Evolutionary conservation across 1,284 basidiomycete genomes (phyloP).

Genomic region (Rhodotorula sp.): DNA sequence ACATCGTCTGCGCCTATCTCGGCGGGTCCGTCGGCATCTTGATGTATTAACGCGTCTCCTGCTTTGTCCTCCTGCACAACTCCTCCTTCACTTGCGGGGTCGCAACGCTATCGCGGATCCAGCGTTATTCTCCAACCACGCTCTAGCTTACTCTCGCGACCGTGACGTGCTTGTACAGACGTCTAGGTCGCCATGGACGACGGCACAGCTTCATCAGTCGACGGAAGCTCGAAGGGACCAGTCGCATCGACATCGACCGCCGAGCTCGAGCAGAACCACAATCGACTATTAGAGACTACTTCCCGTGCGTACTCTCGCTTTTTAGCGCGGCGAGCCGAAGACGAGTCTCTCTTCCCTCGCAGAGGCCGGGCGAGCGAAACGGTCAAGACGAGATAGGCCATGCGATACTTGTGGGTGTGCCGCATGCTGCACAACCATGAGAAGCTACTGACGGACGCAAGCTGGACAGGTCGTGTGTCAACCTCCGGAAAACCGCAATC

Average conservation of each 20-base stretch:
- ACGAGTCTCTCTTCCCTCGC: background rate
- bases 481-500: no score
- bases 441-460: background rate
- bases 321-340: background rate
- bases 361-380: constrained; percentile 14
- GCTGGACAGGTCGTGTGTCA: constrained; percentile 1
- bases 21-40: no score
- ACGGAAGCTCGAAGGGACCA: background rate
- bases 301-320: background rate
- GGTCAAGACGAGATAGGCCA: constrained; percentile 36
- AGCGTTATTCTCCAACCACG: no score
- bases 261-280: background rate
- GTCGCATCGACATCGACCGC: background rate
- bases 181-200: background rate
- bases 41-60: no score
- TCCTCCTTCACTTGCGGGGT: no score
- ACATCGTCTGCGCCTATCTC: no score
- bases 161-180: background rate
- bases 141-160: no score
- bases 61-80: no score
- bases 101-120: no score
- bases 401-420: constrained; percentile 37
- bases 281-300: no score
- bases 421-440: background rate
- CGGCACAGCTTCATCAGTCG: no score